Evolutionary conservation across 345 rosid genomes (phyloP).

Genomic region (Balakata baccata): DNA sequence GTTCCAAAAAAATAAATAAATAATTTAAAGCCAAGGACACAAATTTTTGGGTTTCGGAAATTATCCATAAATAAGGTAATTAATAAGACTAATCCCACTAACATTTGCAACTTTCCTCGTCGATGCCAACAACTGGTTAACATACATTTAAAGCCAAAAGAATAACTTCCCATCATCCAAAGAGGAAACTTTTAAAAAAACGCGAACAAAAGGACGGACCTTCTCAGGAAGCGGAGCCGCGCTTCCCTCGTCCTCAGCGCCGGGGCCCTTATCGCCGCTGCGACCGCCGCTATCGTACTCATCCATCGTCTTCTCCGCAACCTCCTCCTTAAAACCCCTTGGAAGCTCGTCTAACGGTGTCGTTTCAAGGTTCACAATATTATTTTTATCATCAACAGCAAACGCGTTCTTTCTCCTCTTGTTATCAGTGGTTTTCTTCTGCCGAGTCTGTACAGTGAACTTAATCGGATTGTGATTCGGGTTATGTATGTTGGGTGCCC

Average conservation of each 20-base stretch:
- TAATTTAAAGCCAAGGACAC: neutral
- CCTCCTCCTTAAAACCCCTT: slow-evolving; percentile 33
- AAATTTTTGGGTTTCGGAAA: neutral
- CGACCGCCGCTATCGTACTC: slow-evolving; percentile 68
- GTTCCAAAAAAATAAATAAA: neutral
- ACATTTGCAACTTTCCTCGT: neutral
- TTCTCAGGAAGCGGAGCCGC: slow-evolving; percentile 86
- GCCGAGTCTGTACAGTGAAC: slow-evolving; percentile 21
- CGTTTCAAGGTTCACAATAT: slow-evolving; percentile 19
- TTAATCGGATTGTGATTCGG: slow-evolving; percentile 32
- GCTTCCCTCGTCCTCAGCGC: slow-evolving; percentile 83
- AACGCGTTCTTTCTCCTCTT: slow-evolving; percentile 19
- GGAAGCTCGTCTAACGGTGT: slow-evolving; percentile 25
- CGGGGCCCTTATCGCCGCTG: slow-evolving; percentile 53
- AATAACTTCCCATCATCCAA: neutral
- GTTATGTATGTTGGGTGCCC: slow-evolving; percentile 23
- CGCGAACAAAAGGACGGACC: slow-evolving; percentile 34
- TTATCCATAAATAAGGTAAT: neutral
- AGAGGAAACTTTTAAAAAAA: neutral
- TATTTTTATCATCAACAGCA: slow-evolving; percentile 17
- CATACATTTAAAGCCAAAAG: neutral
- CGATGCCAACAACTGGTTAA: neutral
- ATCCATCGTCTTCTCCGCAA: slow-evolving; percentile 50
- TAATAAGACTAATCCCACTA: neutral
- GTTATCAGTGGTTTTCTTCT: slow-evolving; percentile 19